Conservation (phyloP, 2,329 filamentous ascomycete genomes). For the Aspergillus pseudonomiae region DNA sequence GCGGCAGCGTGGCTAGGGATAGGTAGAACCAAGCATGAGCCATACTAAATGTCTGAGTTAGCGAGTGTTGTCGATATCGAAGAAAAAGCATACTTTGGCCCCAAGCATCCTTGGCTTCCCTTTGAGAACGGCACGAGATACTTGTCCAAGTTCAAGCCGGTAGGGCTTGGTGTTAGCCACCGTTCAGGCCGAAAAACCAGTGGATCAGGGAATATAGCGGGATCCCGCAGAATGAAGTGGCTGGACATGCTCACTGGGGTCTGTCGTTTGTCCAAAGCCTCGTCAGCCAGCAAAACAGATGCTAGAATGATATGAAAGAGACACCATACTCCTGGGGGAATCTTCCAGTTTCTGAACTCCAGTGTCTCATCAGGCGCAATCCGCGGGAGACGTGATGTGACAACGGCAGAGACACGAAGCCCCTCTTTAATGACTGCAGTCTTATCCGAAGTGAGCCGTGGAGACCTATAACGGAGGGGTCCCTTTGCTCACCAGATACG, state of each 20-base stretch:
- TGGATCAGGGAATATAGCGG: constrained; percentile 35
- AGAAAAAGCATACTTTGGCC: constrained; percentile 25
- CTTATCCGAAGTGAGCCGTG: constrained; percentile 3
- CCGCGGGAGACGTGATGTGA: constrained; percentile 25
- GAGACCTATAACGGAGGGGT: neutral
- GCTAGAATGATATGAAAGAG: neutral
- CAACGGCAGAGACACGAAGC: constrained; percentile 24
- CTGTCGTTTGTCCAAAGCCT: neutral
- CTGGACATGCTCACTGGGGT: constrained; percentile 26
- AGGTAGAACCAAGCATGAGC: constrained; percentile 27
- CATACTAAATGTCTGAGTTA: constrained; percentile 12
- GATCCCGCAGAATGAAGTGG: constrained; percentile 22
- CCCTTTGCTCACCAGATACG: constrained; percentile 16
- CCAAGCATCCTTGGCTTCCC: constrained; percentile 33
- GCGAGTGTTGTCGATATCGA: neutral
- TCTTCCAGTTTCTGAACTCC: constrained; percentile 19
- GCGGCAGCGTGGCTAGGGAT: constrained; percentile 29
- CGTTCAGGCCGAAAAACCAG: constrained; percentile 33
- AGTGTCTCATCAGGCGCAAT: constrained; percentile 20
- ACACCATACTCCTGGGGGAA: constrained; percentile 21
- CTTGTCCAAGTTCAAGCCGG: constrained; percentile 17
- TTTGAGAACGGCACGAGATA: constrained; percentile 34
- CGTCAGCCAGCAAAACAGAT: neutral
- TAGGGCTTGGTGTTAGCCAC: constrained; percentile 28
- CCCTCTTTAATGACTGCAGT: constrained; percentile 34